Percentiles rank a stretch among this genome's conserved stretches.
Conservation (phyloP, 768 basidiomycete species). For the Mycena galericulata region DNA sequence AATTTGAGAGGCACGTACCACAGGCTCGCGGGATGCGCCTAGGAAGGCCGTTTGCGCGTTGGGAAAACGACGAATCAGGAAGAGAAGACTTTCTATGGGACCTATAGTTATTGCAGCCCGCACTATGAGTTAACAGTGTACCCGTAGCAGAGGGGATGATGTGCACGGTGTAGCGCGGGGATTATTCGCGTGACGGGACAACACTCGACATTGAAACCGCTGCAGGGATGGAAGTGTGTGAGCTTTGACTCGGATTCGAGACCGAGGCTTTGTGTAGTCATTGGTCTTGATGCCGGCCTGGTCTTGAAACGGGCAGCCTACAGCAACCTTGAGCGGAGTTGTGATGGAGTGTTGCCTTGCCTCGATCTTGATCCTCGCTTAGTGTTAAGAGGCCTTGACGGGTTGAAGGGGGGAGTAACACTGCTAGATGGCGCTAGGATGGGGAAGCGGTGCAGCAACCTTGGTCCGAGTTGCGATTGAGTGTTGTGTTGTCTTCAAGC, state of each 20-base stretch:
- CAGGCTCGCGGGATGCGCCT: neutral
- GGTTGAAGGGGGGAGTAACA: neutral
- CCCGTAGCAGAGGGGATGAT: neutral
- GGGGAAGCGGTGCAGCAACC: neutral
- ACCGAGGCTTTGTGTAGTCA: neutral
- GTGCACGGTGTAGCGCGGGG: neutral
- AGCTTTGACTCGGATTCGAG: no score
- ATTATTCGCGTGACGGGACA: neutral
- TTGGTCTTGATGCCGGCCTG: neutral
- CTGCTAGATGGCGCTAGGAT: neutral
- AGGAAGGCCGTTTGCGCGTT: neutral
- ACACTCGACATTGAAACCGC: conserved; percentile 4
- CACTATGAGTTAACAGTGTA: neutral
- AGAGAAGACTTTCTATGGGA: neutral
- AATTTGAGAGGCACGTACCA: neutral
- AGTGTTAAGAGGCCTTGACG: neutral
- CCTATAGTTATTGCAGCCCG: neutral
- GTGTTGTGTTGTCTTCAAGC: neutral
- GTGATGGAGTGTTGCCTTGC: neutral
- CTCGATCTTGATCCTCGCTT: no score
- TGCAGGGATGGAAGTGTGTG: neutral
- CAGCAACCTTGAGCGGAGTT: neutral
- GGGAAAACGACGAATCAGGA: neutral
- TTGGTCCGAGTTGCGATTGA: neutral
- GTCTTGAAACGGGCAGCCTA: neutral